Conservation (phyloP, 352 stramenopile species). For the Phytophthora palmivora region DNA sequence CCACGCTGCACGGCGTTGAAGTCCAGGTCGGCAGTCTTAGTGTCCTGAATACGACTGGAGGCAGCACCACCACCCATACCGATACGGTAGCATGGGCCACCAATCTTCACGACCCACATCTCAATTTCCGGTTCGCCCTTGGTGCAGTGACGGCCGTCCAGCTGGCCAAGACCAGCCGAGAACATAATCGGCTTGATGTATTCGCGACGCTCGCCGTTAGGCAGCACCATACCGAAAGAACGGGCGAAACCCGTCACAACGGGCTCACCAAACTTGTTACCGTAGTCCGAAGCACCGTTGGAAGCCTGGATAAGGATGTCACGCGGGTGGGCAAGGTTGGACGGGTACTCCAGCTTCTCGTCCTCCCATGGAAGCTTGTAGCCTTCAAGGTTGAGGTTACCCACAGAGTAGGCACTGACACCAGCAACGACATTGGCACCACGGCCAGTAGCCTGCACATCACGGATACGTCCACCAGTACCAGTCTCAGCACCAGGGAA, state of each 20-base stretch:
- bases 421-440: constrained; percentile 96
- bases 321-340: constrained; percentile 89
- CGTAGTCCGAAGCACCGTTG: constrained; percentile 99
- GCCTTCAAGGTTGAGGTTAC: constrained; percentile 97
- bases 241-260: constrained; percentile 98
- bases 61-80: constrained; percentile 98
- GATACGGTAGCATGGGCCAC: constrained; percentile 98
- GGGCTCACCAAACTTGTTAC: constrained; percentile 99
- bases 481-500: constrained; percentile 97
- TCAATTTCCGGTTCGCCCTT: constrained; percentile 95
- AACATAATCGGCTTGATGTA: constrained; percentile 99
- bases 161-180: constrained; percentile 96
- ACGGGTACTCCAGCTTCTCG: constrained; percentile 90
- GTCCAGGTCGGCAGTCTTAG: constrained; percentile 95
- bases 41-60: constrained; percentile 95
- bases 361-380: constrained; percentile 98
- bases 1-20: constrained; percentile 99
- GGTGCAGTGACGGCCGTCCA: constrained; percentile 93
- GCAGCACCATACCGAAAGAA: constrained; percentile 97
- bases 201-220: constrained; percentile 96
- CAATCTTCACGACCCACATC: constrained; percentile 99
- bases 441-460: constrained; percentile 98
- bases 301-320: constrained; percentile 97
- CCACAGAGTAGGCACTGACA: constrained; percentile 88
- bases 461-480: constrained; percentile 97